Percentiles rank a stretch among this genome's conserved stretches.
These are phyloP conservation scores for Penicillium sp. DNA, from an alignment of 2,329 filamentous ascomycete species.

Conservation along the genomic window DNA sequence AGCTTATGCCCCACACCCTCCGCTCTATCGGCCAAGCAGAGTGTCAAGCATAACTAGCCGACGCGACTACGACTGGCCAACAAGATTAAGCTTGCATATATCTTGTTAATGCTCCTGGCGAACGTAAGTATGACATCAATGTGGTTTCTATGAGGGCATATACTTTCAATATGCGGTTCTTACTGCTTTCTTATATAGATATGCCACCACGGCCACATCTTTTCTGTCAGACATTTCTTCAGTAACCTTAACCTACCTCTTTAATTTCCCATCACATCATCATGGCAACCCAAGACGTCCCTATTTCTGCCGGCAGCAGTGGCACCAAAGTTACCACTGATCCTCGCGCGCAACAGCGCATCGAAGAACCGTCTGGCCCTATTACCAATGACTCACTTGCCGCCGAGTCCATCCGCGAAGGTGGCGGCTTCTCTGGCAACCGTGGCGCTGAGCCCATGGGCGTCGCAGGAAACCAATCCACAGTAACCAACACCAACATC, in stretches of 20 bases:
- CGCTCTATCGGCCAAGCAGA: slow-evolving; percentile 11
- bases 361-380: slow-evolving; percentile 54
- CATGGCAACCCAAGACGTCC: slow-evolving; percentile 38
- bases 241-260: too few relatives aligned
- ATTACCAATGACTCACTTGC: slow-evolving; percentile 65
- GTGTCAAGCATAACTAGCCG: slow-evolving; percentile 3
- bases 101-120: not conserved
- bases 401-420: slow-evolving; percentile 56
- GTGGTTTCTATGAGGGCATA: not conserved
- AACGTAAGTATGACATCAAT: slow-evolving; percentile 31
- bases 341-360: slow-evolving; percentile 44
- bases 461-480: slow-evolving; percentile 47
- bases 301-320: slow-evolving; percentile 24
- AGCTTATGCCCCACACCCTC: slow-evolving; percentile 9
- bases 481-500: slow-evolving; percentile 49
- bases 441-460: slow-evolving; percentile 43
- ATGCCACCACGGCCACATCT: slow-evolving; percentile 5
- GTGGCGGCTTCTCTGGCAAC: slow-evolving; percentile 56
- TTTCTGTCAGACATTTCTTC: not conserved
- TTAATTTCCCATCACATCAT: slow-evolving; percentile 2
- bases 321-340: slow-evolving; percentile 43
- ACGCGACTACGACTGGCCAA: slow-evolving; percentile 9
- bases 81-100: slow-evolving; percentile 5
- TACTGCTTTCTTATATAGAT: slow-evolving; percentile 19
- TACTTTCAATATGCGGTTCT: not conserved